Evolutionary conservation across 768 basidiomycete genomes (phyloP), one percentile per base, ranked within the genome.

Genomic region (Podaxis rugospora): DNA sequence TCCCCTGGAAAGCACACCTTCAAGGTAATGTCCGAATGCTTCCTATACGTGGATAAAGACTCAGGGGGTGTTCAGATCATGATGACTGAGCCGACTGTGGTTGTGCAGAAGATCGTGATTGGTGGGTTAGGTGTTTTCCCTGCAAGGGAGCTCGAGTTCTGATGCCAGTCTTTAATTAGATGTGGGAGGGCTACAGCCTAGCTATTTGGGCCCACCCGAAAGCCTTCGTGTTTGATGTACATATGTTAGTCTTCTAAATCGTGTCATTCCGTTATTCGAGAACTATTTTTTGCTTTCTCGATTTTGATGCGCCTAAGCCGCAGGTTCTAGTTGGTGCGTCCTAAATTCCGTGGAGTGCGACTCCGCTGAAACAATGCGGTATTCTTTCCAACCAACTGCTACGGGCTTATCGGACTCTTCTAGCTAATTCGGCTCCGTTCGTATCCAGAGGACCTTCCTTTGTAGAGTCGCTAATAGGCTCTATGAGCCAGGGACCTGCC

Each of bases 151-250:
- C 3, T 16, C 32, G 5, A 21, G 10, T 39, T 35, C 21, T 28
- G 9, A 54, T 52, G 18, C 13, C 46, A 52, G 39, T 28, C 53
- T 42, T 56, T 58, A 27, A 21, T 25, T 47, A 85, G 85, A 86
- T 67, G 76, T 81, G 21, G 85, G 84, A 36, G 82, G 82, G 18
- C 74, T 86, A 3, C 64, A 70, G 53, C 71, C 78, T 0, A 85
- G 83, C 62, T 88, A 86, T 66, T 74, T 87, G 27, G 86, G 86
- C 4, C 85, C 85, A n/a, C 84, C 85, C 0, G 86, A 86, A 68
- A 85, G 83, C 68, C 64, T 76, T 37, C 53, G 66, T 6, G 44
- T 69, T 23, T 70, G 55, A 67, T 46, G 5, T 58, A 28, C 16
- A 21, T 27, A 47, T 51, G n/a, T 14, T 23, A 42, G 32, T 6